phyloP scores from a whole-genome alignment of 169 alveolate genomes.

The Ichthyophthirius multifiliis region DNA sequence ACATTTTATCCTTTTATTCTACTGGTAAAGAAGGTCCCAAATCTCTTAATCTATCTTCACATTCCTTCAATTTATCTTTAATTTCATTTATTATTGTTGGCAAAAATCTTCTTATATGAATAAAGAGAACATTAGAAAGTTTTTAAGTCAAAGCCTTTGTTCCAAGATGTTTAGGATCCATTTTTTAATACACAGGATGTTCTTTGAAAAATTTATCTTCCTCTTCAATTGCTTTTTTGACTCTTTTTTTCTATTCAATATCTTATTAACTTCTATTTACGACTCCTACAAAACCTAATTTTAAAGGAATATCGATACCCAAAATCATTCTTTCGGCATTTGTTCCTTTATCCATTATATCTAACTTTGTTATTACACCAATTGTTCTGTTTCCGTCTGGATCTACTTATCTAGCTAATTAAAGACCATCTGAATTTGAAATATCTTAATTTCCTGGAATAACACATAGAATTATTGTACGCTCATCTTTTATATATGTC shows the following conservation, averaged over 20 bases:
- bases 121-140: constrained; percentile 93
- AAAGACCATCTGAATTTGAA: constrained; percentile 96
- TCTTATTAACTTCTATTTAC: constrained; percentile 92
- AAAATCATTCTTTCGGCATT: constrained; percentile 95
- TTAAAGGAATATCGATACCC: constrained; percentile 94
- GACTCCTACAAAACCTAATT: constrained; percentile 97
- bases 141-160: constrained; percentile 93
- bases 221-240: constrained; percentile 52
- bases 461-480: constrained; percentile 96
- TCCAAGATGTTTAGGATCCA: constrained; percentile 92
- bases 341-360: constrained; percentile 98
- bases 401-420: constrained; percentile 95
- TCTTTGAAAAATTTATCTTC: constrained; percentile 21
- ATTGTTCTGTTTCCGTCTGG: constrained; percentile 95
- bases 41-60: constrained; percentile 83
- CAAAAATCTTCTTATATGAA: constrained; percentile 94
- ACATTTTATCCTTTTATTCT: constrained; percentile 91
- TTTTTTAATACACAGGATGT: constrained; percentile 92
- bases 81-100: constrained; percentile 96
- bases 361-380: constrained; percentile 94
- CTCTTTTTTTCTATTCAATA: constrained; percentile 88
- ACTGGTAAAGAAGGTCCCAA: constrained; percentile 93
- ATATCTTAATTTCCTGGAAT: constrained; percentile 97
- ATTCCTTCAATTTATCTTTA: constrained; percentile 57
- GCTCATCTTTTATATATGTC: constrained; percentile 94